Base-by-base conservation (phyloP, 2,329 filamentous ascomycete species). In the Botrytis medusae region DNA sequence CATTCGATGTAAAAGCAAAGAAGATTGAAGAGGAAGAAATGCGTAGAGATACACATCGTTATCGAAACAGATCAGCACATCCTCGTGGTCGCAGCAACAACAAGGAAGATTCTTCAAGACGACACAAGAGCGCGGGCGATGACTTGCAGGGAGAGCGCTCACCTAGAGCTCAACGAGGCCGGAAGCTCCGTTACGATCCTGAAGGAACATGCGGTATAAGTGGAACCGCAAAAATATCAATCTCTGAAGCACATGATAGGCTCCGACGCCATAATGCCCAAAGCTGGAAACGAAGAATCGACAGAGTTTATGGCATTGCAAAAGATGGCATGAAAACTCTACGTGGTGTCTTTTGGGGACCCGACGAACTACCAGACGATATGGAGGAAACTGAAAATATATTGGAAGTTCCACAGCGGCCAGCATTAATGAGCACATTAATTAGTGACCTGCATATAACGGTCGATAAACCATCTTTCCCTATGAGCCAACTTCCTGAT, bases 401-500 rank as follows among this genome's bases (percentile, higher is more conserved):
- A 71, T 87, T 99, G 14, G 91, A 93, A 69, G 91, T 98, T 71
- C 94, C 94, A 6, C 90, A 93, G 76, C 88, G 96, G 42, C 95
- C 96, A 25, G 92, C 93, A 12, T 86, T 99, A 22, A 91, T 97
- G 90, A 88, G 91, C 4, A 87, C 93, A 9, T 84, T 93, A 61
- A 90, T 98, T 77, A 94, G 91, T 74, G 95, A 99, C 80, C 85
- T 99, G 46, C 92, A 95, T 76, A 87, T 99, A 72, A 86, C 90
- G 46, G 86, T 99, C 74, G 96, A 98, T 82, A 98, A 97, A 81
- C 96, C 96, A 0, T 95, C 93, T 0, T 99, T 99, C 80, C 92
- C 94, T 0, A 85, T 97, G 74, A 86, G 89, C 4, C 91, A 97
- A 20, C 89, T 95, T 72, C 93, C 95, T 0, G 88, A 92, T 25